Base-by-base conservation (phyloP, 2,329 filamentous ascomycete species). In the Coniochaeta prunicola region DNA sequence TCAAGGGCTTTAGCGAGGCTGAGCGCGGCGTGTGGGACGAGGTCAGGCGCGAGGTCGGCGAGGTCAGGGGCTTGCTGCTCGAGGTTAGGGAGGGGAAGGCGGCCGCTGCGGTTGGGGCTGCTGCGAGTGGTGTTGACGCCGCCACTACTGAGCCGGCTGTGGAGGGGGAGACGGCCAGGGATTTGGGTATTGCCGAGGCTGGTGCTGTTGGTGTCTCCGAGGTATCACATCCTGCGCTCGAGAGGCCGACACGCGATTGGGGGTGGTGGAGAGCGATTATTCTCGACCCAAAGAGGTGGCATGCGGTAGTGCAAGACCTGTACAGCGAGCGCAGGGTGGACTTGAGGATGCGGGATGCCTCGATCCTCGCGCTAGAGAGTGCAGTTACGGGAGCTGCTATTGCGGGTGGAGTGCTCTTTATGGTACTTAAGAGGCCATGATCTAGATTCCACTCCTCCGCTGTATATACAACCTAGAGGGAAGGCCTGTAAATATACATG, bases 1-100 rank as follows among this genome's bases (percentile, higher is more conserved):
- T 97, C 59, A 85, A 82, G 65, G 92, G 89, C 26, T 91, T 94
- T 66, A 89, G 91, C 64, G 88, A 91, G 66, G 88, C 90, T 67
- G 88, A 91, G 71, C 85, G 88, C 74, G 81, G 73, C 17, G 71
- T 77, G 28, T 69, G 83, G 56, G 76, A 84, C 40, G 76, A 80
- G 53, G 76, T 83, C 10, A 70, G 75, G 58, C 66, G 66, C 38
- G 74, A 80, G 67, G 68, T 82, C 38, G 71, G 66, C 30, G 68
- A 68, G 40, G 67, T 76, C 31, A 68, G 63, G 58, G 64, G 61
- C 3, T 66, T 63, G 28, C 59, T 73, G 56, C 65, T 65, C 33
- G 59, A 56, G 7, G 82, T 80, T 80, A 70, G 70, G 26, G 75
- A 79, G 56, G 63, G 73, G 15, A 61, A 36, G 34, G 33, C 33